Conservation (phyloP, 352 stramenopile genomes). For the Blastocystis sp. region DNA sequence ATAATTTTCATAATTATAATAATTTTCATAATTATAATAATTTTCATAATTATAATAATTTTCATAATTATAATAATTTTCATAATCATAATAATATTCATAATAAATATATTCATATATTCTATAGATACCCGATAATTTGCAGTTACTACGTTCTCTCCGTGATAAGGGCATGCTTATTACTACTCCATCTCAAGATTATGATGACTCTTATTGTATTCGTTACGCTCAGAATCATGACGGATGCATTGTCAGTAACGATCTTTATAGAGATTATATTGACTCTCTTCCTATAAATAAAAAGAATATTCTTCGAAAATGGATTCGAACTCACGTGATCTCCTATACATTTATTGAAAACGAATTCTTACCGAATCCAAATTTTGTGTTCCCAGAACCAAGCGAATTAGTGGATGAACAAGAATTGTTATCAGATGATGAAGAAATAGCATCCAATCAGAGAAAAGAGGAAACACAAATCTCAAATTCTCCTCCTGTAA, state of each 20-base stretch:
- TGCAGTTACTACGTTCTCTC: constrained; percentile 51
- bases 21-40: too few species aligned
- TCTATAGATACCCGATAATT: constrained; percentile 52
- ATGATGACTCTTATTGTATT: constrained; percentile 69
- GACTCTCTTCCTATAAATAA: constrained; percentile 51
- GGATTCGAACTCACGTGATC: constrained; percentile 55
- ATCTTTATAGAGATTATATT: constrained; percentile 61
- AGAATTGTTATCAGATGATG: too few species aligned
- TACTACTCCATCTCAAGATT: constrained; percentile 59
- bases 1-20: too few species aligned
- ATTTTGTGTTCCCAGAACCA: constrained; percentile 49
- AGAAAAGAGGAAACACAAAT: too few species aligned
- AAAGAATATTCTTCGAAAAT: constrained; percentile 42
- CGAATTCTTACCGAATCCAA: constrained; percentile 64
- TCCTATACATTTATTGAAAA: constrained; percentile 63
- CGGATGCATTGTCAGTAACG: constrained; percentile 62
- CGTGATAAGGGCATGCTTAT: constrained; percentile 55
- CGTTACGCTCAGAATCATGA: constrained; percentile 56
- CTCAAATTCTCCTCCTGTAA: too few species aligned
- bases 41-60: background rate
- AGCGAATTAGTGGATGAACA: too few species aligned
- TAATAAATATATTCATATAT: too few species aligned
- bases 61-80: too few species aligned
- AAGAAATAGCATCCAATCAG: too few species aligned
- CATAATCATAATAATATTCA: too few species aligned